Percentiles rank a stretch among this genome's conserved stretches.
Conservation (phyloP, 805 yeast species). For the Saturnispora silvae region DNA sequence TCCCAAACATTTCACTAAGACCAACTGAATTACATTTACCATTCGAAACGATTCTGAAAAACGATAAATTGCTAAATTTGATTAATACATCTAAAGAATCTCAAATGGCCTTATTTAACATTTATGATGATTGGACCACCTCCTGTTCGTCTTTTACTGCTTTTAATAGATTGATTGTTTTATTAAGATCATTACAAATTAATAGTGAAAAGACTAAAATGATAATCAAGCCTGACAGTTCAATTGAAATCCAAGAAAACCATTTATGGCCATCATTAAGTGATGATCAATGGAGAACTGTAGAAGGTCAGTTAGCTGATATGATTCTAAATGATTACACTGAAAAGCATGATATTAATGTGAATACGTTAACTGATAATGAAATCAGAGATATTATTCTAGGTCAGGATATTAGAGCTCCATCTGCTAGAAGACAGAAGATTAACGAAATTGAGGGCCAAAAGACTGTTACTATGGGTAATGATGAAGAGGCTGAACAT, state of each 20-base stretch:
- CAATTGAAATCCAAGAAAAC: conserved; percentile 58
- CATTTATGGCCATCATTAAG: conserved; percentile 90
- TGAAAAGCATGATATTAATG: conserved; percentile 73
- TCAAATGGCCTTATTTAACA: conserved; percentile 80
- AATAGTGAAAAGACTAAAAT: conserved; percentile 67
- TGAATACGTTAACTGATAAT: conserved; percentile 79
- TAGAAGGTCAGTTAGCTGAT: conserved; percentile 82
- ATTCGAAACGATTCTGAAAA: conserved; percentile 73
- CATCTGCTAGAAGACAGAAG: conserved; percentile 78
- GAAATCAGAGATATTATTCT: conserved; percentile 89
- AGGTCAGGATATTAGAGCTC: conserved; percentile 89
- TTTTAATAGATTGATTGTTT: conserved; percentile 72
- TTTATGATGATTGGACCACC: conserved; percentile 91
- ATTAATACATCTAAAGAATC: conserved; percentile 86
- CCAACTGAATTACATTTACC: conserved; percentile 87
- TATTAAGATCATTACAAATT: conserved; percentile 74
- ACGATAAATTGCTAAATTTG: conserved; percentile 68
- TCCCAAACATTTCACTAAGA: conserved; percentile 82
- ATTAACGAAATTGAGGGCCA: conserved; percentile 63
- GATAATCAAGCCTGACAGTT: conserved; percentile 65
- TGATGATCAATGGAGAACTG: conserved; percentile 85
- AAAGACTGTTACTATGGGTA: conserved; percentile 24
- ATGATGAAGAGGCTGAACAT: conserved; percentile 22
- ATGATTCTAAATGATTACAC: conserved; percentile 79
- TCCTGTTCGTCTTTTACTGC: conserved; percentile 84